Percentiles rank a stretch among this genome's conserved stretches.
These are phyloP conservation scores for Sclerotinia nivalis DNA, from an alignment of 2,329 filamentous ascomycete genomes.

Conservation along the genomic window DNA sequence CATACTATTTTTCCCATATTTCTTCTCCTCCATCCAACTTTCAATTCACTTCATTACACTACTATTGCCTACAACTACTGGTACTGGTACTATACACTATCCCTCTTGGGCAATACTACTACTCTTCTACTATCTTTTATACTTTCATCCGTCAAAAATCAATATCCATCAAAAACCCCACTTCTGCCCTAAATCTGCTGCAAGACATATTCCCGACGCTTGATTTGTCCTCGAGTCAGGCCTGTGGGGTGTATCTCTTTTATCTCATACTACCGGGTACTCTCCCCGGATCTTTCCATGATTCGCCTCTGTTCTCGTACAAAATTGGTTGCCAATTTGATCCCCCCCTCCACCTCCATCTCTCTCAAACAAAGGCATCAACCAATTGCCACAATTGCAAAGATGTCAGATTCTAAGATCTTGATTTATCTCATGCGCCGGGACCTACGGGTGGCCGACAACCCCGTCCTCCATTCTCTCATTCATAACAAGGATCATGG, in stretches of 20 bases:
- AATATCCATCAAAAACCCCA: neutral
- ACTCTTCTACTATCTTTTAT: neutral
- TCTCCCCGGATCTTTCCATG: conserved; percentile 13
- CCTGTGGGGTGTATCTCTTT: conserved; percentile 6
- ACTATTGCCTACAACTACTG: neutral
- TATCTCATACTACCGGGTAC: neutral
- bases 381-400: conserved; percentile 18
- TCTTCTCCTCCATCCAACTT: neutral
- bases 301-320: conserved; percentile 4
- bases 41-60: neutral
- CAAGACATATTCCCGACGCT: neutral
- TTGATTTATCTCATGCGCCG: conserved; percentile 71
- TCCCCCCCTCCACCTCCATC: neutral
- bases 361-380: neutral
- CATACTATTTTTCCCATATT: neutral
- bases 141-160: neutral
- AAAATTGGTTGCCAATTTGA: conserved; percentile 10
- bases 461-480: conserved; percentile 66
- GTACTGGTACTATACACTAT: neutral
- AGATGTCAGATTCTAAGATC: conserved; percentile 50
- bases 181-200: conserved; percentile 1
- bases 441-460: conserved; percentile 73
- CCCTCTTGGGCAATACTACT: neutral
- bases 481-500: conserved; percentile 51
- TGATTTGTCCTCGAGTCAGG: conserved; percentile 14